These are phyloP conservation scores for Starmerella vaccinii DNA, from an alignment of 805 yeast genomes.

Conservation along the genomic window DNA sequence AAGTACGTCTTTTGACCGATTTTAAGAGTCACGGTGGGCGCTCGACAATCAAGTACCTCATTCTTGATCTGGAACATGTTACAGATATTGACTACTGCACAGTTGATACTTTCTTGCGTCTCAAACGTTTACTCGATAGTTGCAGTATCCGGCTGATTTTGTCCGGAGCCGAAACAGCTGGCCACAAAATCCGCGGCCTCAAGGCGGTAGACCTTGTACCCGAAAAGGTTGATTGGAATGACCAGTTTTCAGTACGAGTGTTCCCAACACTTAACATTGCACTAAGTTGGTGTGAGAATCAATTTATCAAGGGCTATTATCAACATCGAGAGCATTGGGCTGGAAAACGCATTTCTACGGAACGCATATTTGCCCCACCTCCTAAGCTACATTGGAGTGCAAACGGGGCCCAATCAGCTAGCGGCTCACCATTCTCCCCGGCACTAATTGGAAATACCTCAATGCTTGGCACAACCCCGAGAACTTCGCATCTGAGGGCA, in stretches of 20 bases:
- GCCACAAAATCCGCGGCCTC: constrained; percentile 57
- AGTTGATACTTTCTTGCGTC: constrained; percentile 86
- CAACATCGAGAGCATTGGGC: constrained; percentile 9
- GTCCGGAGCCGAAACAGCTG: constrained; percentile 63
- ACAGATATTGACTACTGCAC: constrained; percentile 80
- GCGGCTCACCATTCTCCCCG: not conserved
- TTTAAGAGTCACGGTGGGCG: constrained; percentile 44
- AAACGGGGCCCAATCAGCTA: not conserved
- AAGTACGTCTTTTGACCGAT: constrained; percentile 40
- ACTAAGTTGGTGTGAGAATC: constrained; percentile 94
- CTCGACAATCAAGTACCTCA: constrained; percentile 64
- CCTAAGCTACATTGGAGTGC: not conserved
- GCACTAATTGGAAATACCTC: not conserved
- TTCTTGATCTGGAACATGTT: constrained; percentile 77
- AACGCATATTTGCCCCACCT: not conserved
- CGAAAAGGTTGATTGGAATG: constrained; percentile 32
- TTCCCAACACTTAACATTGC: constrained; percentile 77
- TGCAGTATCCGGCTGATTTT: constrained; percentile 62
- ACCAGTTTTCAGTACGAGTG: constrained; percentile 39
- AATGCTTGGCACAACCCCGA: constrained; percentile 25
- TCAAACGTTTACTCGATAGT: constrained; percentile 64
- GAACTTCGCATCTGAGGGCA: constrained; percentile 22
- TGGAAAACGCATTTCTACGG: not conserved
- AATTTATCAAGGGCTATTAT: constrained; percentile 58
- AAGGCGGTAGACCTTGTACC: constrained; percentile 76